Evolutionary conservation across 768 basidiomycete species (phyloP), one percentile per base, ranked within the genome.

Genomic region (Lactarius tabidus): DNA sequence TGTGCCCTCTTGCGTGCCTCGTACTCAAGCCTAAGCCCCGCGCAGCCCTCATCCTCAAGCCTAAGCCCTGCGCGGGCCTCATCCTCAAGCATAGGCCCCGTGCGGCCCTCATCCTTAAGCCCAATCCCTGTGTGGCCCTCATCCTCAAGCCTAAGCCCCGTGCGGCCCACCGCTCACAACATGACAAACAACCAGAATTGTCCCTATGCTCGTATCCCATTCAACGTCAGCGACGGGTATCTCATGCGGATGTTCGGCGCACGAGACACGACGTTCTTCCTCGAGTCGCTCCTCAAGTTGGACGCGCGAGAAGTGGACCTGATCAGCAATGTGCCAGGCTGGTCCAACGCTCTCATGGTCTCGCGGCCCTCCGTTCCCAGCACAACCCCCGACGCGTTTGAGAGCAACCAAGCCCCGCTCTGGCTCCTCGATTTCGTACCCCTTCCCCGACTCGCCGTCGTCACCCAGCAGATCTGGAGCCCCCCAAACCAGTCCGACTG

Each of bases 401-500:
- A 10, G 23, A 51, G 15, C n/a, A 45, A 54, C 48, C 7, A 31
- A 1, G n/a, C 15, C 6, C 65, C 56, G 0, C 65, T 66, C 41
- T 66, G 61, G 60, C 29, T 66, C 23, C n/a, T 66, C 38, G 65
- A 66, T 51, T 54, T 62, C 17, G 20, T 57, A 20, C 65, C 65
- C n/a, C 8, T 0, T 17, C 51, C 48, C 20, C 20, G 2, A 1
- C 18, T 7, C 57, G 15, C 10, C 48, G 64, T 67, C 26, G 53
- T 67, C 43, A 43, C 66, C 2, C 66, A 67, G 48, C 18, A 48
- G 41, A 59, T 67, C 2, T 67, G 66, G 66, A 65, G 36, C 9
- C 66, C 66, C 18, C 62, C 63, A 18, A 65, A 64, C 23, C 63
- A 64, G 54, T 65, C 63, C 9, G 66, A 67, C 58, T 65, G 62